Evolutionary conservation across 768 basidiomycete species (phyloP), one percentile per base, ranked within the genome.

Genomic region (Sutorius australiensis): DNA sequence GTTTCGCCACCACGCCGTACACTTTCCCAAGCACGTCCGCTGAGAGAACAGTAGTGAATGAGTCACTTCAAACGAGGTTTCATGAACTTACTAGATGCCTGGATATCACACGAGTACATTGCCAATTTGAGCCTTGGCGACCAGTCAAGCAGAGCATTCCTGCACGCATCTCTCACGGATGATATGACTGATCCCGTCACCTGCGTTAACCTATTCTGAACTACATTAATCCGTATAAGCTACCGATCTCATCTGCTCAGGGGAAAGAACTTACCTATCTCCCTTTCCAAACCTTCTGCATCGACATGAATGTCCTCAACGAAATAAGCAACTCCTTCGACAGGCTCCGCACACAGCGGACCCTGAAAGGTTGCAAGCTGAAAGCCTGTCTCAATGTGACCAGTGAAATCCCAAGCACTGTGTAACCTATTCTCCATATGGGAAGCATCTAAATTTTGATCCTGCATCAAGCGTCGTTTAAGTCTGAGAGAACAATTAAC

Each of bases 21-120:
- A 98, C 94, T 67, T 95, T 98, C 3, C 97, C 97, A 46, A 99
- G 79, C 0, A 98, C 97, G 57, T 99, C 97, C 65, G 92, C 95
- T 95, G 62, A 46, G 46, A 42, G 37, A 52, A 37, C 28, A 17
- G 31, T 27, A 19, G 48, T 42, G 12, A 5, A 53, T 51, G 43
- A 43, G 36, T 62, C 19, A 66, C 40, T 42, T 48, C 47, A 44
- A 24, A 39, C 33, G 42, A 52, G 37, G 28, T 6, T 37, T 14
- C 12, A 27, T 40, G 31, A 13, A 77, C 91, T 65, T 67, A 98
- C 95, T 92, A 14, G 95, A 94, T 1, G 95, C 92, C 72, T 98
- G 97, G 49, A 99, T 98, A 64, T 98, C 95, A 70, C 95, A 99
- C 12, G 89, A 87, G 69, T 99, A 99, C 93, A 98, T 98, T 0